A percentile compares a stretch with the other conserved stretches of the same genome.
Evolutionary conservation across 768 basidiomycete genomes (phyloP).

Genomic region (Hortiboletus campestris): DNA sequence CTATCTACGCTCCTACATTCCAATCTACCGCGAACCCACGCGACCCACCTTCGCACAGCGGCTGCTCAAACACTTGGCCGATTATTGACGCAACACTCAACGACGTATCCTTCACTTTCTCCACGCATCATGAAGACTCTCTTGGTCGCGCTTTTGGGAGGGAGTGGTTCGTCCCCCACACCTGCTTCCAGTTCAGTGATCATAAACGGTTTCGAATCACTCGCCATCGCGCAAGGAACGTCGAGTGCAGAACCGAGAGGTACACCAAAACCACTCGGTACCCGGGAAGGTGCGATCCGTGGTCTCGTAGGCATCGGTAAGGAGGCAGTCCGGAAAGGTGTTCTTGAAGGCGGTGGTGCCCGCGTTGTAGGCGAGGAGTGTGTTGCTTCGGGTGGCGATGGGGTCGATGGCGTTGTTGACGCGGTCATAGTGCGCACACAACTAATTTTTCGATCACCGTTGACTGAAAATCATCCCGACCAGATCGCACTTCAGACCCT

Average conservation of each 20-base stretch:
- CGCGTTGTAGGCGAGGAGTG: slow-evolving; percentile 71
- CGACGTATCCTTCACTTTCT: slow-evolving; percentile 85
- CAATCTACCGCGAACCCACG: slow-evolving; percentile 68
- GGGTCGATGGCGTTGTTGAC: slow-evolving; percentile 48
- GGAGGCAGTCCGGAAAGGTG: slow-evolving; percentile 78
- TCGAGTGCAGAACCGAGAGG: slow-evolving; percentile 41
- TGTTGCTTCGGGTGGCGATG: slow-evolving; percentile 25
- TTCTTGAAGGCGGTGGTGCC: slow-evolving; percentile 79
- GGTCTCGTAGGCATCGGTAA: slow-evolving; percentile 84
- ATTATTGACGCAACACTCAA: slow-evolving; percentile 76
- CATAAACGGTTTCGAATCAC: slow-evolving; percentile 29
- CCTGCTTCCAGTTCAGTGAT: slow-evolving; percentile 11
- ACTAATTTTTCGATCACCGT: neutral
- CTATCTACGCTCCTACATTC: slow-evolving; percentile 90
- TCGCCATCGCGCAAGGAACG: slow-evolving; percentile 17
- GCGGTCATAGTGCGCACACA: slow-evolving; percentile 56
- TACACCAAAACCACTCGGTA: slow-evolving; percentile 66
- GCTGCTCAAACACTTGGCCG: slow-evolving; percentile 85
- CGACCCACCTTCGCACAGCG: slow-evolving; percentile 68
- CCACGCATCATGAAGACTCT: slow-evolving; percentile 94
- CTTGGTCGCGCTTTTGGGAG: slow-evolving; percentile 71
- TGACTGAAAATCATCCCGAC: neutral
- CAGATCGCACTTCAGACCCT: slow-evolving; percentile 65
- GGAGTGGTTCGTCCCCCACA: slow-evolving; percentile 9
- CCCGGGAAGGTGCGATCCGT: slow-evolving; percentile 86